These are phyloP conservation scores for Megacollybia platyphylla DNA, from an alignment of 1,284 basidiomycete species.

Conservation along the genomic window DNA sequence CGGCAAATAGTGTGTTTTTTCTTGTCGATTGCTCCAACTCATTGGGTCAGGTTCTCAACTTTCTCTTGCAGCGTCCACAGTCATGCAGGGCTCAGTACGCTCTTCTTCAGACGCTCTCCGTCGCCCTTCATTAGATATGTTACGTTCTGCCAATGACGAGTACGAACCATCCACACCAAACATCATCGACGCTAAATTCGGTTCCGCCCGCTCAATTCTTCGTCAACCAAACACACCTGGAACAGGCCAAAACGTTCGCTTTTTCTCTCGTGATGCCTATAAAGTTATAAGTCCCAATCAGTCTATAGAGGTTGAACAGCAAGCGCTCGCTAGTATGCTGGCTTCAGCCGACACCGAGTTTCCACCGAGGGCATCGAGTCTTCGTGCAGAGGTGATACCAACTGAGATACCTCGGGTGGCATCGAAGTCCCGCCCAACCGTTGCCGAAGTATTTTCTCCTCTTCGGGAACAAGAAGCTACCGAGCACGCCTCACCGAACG, in stretches of 20 bases:
- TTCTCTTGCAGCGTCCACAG: conserved; percentile 26
- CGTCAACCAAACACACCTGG: conserved; percentile 60
- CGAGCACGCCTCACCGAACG: conserved; percentile 9
- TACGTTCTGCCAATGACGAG: conserved; percentile 5
- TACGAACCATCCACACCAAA: conserved; percentile 14
- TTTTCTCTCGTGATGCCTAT: conserved; percentile 57
- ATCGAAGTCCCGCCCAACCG: conserved; percentile 20
- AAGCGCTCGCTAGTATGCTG: neutral
- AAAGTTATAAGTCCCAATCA: conserved; percentile 50
- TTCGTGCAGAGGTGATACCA: conserved; percentile 11
- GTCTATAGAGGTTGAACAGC: conserved; percentile 31
- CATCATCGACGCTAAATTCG: conserved; percentile 16
- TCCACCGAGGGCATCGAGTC: neutral
- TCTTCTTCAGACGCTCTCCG: conserved; percentile 12
- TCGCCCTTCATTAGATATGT: conserved; percentile 7
- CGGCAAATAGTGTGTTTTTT: conserved; percentile 24
- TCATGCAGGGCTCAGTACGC: conserved; percentile 12
- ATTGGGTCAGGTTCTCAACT: conserved; percentile 27
- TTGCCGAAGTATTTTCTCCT: conserved; percentile 29
- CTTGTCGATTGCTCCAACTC: conserved; percentile 6
- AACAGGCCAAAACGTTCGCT: conserved; percentile 61
- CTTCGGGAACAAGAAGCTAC: conserved; percentile 11
- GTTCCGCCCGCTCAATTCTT: conserved; percentile 56
- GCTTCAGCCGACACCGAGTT: neutral
- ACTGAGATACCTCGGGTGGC: conserved; percentile 11